These are phyloP conservation scores for Periconia sp. DNA, from an alignment of 2,329 filamentous ascomycete genomes.

Conservation along the genomic window DNA sequence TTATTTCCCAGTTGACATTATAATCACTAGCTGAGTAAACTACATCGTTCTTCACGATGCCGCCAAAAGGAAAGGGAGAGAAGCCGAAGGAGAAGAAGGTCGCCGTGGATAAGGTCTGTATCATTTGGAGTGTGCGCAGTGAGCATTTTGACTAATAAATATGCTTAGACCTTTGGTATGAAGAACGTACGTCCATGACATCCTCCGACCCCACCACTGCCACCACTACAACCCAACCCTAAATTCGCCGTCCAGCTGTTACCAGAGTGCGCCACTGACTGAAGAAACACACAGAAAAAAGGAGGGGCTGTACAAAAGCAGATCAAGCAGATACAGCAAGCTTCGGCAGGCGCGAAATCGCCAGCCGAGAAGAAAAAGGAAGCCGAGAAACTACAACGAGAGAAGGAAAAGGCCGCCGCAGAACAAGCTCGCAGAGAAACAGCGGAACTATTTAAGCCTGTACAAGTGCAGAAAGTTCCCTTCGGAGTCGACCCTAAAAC, in stretches of 20 bases:
- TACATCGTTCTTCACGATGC: constrained; percentile 57
- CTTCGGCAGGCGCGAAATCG: constrained; percentile 72
- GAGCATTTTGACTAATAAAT: constrained; percentile 2
- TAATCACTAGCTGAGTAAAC: neutral
- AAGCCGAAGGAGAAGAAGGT: constrained; percentile 59
- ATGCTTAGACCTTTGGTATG: constrained; percentile 84
- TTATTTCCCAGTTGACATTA: neutral
- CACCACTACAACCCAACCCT: neutral
- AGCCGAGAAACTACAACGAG: constrained; percentile 64
- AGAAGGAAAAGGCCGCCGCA: constrained; percentile 87
- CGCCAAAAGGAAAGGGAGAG: constrained; percentile 62
- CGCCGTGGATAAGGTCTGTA: constrained; percentile 75
- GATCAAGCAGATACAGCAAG: constrained; percentile 60
- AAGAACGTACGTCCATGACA: constrained; percentile 69
- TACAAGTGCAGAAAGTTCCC: constrained; percentile 95
- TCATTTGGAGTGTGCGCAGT: neutral
- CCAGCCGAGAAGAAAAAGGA: constrained; percentile 84
- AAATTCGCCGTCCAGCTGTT: neutral
- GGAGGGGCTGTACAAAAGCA: constrained; percentile 86
- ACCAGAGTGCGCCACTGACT: constrained; percentile 7
- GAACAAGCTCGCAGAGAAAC: constrained; percentile 81
- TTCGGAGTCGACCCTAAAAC: constrained; percentile 99
- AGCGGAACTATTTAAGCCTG: constrained; percentile 82
- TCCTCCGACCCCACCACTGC: constrained; percentile 2
- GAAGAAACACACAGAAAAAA: constrained; percentile 67